These are phyloP conservation scores for Populus deltoides DNA, from an alignment of 345 rosid species.

Conservation along the genomic window DNA sequence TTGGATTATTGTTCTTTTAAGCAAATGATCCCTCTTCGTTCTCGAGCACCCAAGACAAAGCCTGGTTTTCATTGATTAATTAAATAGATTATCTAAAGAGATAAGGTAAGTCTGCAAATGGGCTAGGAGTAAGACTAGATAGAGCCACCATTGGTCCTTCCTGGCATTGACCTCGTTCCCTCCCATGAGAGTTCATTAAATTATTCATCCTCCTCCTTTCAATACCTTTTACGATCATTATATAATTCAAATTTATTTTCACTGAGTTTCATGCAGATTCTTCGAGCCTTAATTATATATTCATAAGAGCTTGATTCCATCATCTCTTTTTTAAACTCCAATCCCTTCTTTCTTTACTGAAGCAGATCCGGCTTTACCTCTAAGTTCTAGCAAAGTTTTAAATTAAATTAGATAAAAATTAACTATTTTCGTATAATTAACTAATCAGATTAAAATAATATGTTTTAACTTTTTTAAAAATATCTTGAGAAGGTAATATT, in stretches of 20 bases:
- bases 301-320: not conserved
- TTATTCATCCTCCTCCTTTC: not conserved
- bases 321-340: fast-evolving
- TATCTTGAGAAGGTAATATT: too few species aligned
- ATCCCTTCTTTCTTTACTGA: too few species aligned
- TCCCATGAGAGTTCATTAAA: not conserved
- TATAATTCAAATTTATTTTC: not conserved
- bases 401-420: too few species aligned
- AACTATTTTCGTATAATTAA: too few species aligned
- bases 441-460: too few species aligned
- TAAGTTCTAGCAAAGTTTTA: too few species aligned
- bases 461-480: too few species aligned
- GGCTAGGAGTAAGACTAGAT: not conserved
- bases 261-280: not conserved
- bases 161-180: slow-evolving; percentile 24
- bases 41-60: not conserved
- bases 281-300: not conserved
- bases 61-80: not conserved
- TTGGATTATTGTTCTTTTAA: not conserved
- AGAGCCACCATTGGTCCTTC: slow-evolving; percentile 18
- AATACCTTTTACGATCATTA: not conserved
- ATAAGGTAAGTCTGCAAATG: slow-evolving; percentile 24
- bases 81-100: slow-evolving; percentile 19
- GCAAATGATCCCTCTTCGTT: not conserved
- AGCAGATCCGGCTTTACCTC: too few species aligned